Evolutionary conservation across 2,329 filamentous ascomycete species (phyloP), one percentile per base, ranked within the genome.

Genomic region (Sarocladiaceae sp.): DNA sequence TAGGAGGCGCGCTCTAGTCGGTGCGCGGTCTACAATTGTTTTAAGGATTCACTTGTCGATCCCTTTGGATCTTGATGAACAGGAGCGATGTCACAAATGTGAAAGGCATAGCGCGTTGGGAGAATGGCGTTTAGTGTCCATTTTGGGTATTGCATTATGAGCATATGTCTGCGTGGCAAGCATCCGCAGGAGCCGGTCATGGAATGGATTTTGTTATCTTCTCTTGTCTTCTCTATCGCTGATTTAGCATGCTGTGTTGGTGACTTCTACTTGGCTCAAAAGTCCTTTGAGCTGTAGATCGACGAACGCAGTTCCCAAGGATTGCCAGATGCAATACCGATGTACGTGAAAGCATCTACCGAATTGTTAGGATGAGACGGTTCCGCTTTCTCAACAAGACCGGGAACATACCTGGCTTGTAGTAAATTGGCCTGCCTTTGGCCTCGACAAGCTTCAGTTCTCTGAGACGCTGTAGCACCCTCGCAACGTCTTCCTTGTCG

Each of bases 321-420:
- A 62, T 90, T 90, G 0, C 74, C 74, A 11, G 70, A 73, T 15
- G 73, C 73, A 52, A 90, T 80, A 3, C 81, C 80, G 25, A 90
- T 69, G 63, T 87, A 78, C 1, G 86, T 88, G 62, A 79, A 88
- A 1, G 80, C 83, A 72, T 90, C 86, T 83, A 51, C 50, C 28
- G 36, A 25, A 7, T 12, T 29, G 39, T 59, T 48, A 59, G 57
- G 42, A 22, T 48, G 22, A 37, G 18, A 36, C 52, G 46, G 11
- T 13, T 12, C 3, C 6, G 4, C 5, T 11, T 8, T 20, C 2
- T 40, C 40, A 22, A 46, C 8, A 33, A 20, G 20, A 54, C 26
- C 25, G 35, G 4, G 22, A 50, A 80, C 66, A 74, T 64, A 78
- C 87, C 85, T 59, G 79, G 80, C 63, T 95, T 95, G 71, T 95